Evolutionary conservation across 768 basidiomycete species (phyloP), one percentile per base, ranked within the genome.

Genomic region (Termitomyces sp.): DNA sequence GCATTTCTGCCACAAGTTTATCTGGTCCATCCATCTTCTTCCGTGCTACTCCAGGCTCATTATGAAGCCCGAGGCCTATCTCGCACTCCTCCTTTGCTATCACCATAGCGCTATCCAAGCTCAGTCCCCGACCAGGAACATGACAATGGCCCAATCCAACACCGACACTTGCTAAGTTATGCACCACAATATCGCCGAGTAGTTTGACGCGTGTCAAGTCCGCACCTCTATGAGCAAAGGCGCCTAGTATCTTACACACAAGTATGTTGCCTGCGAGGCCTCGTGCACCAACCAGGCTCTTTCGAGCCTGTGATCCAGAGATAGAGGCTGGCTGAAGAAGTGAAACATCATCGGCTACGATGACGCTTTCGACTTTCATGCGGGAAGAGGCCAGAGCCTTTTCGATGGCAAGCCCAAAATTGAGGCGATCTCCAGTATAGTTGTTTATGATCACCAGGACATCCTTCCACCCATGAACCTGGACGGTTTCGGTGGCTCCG

Each of bases 311-410:
- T 4, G 47, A 7, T 3, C 50, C 45, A 35, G 53, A 53, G 3
- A 36, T 59, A 24, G 60, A 56, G 66, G 68, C 26, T 18, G 63
- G 57, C 10, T 52, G 53, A 26, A 73, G 65, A 24, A 80, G 74
- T 3, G 81, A 80, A 32, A 84, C 80, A 57, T 84, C 83, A 61
- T 84, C 84, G 12, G 80, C 79, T 1, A 82, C 79, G 18, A 82
- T 71, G 10, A 84, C 76, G 53, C 75, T 77, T 44, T 72, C 73
- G 20, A 84, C 70, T 8, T 73, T 66, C 3, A 74, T 63, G 20
- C 48, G 42, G 1, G 67, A 63, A 64, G 58, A 61, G 1, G 73
- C 70, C 10, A 76, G 70, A 8, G 81, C 81, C 61, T 80, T 79
- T 56, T 84, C 80, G 30, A 80, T 73, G 1, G 80, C 83, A 13